Evolutionary conservation across 345 rosid genomes (phyloP).

Genomic region (Eucalyptus polyanthemos): DNA sequence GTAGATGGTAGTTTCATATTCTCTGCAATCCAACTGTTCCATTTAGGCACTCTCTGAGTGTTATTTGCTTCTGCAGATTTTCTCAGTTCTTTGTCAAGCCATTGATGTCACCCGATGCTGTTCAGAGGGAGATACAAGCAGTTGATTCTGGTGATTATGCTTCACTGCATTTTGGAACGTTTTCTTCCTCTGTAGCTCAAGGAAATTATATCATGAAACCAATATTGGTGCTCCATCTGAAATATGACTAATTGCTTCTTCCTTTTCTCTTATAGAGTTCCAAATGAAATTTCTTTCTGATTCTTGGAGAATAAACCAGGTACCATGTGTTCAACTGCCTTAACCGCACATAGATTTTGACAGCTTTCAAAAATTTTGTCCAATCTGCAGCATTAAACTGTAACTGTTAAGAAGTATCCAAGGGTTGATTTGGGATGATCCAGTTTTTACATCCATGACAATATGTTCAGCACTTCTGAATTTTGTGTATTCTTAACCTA

Average conservation of each 20-base stretch:
- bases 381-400: not conserved
- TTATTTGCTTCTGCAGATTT: slow-evolving; percentile 40
- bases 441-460: not conserved
- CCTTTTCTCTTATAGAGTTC: slow-evolving; percentile 42
- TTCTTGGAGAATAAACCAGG: slow-evolving; percentile 79
- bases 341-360: not conserved
- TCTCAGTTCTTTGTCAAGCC: slow-evolving; percentile 86
- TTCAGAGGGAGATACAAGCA: slow-evolving; percentile 53
- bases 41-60: not conserved
- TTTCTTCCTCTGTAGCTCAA: not conserved
- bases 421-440: not conserved
- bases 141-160: slow-evolving; percentile 20
- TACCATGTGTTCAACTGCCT: not conserved
- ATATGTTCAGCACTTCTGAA: not conserved
- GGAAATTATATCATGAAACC: not conserved
- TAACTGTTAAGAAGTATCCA: not conserved
- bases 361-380: not conserved
- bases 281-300: slow-evolving; percentile 83
- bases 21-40: not conserved
- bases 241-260: not conserved
- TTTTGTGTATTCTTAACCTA: not conserved
- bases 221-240: not conserved
- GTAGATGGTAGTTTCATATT: slow-evolving; percentile 8
- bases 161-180: not conserved
- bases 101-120: slow-evolving; percentile 88